Evolutionary conservation across 192 early-diverging fungal species (phyloP), one percentile per base, ranked within the genome.

Genomic region (Backusella luteola): DNA sequence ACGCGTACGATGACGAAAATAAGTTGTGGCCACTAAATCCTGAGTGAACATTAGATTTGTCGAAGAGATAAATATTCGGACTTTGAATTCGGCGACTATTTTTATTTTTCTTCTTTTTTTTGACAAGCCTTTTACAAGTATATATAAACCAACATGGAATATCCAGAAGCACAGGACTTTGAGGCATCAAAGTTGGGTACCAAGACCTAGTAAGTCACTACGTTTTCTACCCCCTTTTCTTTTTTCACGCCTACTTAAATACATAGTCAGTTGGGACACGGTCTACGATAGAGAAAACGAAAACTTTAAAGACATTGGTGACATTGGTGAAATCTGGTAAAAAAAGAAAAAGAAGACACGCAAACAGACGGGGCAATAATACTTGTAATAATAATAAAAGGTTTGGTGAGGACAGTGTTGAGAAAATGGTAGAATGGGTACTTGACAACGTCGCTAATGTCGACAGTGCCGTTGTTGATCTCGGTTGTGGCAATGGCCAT

Each of bases 401-500:
- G 91, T 94, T 97, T 84, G 96, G 96, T 38, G 93, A 96, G 73
- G 90, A 91, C 46, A 89, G 88, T 23, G 94, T 91, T 19, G 85
- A 88, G 23, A 94, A 94, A 73, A 96, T 98, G 96, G 91, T 93
- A 8, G 86, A 89, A n/a, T 98, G 95, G 95, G 90, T 95, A 66
- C 76, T 84, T 67, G 79, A 83, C 36, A 56, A 81, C 71, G 73
- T 79, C n/a, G 76, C 81, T 12, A 56, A 71, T 41, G 19, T 41
- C 14, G 75, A 79, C 5, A 78, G 78, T 32, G 73, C 76, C 34
- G 86, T 95, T 38, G 83, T 97, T 4, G 96, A 98, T 79, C 86
- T 98, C 14, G 96, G 96, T 1, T 97, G 95, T 75, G 96, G 96
- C 23, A 98, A 98, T 80, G 96, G 96, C 0, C 94, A 98, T 78